Percentiles rank a stretch among this genome's conserved stretches.
Evolutionary conservation across 1,284 basidiomycete species (phyloP).

Genomic region (Moesziomyces sp.): DNA sequence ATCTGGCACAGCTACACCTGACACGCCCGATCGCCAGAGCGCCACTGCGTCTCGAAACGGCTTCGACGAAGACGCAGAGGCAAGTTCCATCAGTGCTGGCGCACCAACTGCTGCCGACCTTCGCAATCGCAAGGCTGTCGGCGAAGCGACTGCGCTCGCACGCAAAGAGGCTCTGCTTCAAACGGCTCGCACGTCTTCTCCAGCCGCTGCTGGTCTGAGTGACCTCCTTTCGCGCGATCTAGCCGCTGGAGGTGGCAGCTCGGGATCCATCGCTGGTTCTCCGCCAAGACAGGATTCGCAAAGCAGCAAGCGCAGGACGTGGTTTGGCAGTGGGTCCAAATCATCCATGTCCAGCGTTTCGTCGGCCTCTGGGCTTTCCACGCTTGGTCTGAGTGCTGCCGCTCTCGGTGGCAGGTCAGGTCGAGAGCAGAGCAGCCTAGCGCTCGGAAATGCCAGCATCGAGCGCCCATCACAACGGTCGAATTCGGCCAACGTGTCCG

Average conservation of each 20-base stretch:
- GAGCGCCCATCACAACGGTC: slow-evolving; percentile 36
- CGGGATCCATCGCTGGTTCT: slow-evolving; percentile 11
- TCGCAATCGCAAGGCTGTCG: slow-evolving; percentile 36
- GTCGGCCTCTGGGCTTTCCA: slow-evolving; percentile 34
- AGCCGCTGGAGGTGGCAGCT: slow-evolving; percentile 31
- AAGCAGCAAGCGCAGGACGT: slow-evolving; percentile 41
- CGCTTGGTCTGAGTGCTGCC: slow-evolving; percentile 27
- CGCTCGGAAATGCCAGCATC: slow-evolving; percentile 58
- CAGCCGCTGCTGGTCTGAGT: slow-evolving; percentile 47
- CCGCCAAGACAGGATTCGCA: slow-evolving; percentile 34
- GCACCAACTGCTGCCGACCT: slow-evolving; percentile 11
- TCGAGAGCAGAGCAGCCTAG: slow-evolving; percentile 56
- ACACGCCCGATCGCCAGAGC: slow-evolving; percentile 8
- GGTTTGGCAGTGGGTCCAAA: slow-evolving; percentile 36
- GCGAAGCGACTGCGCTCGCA: slow-evolving; percentile 2
- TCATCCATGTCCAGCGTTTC: slow-evolving; percentile 24
- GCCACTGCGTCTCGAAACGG: neutral
- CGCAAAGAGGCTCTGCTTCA: slow-evolving; percentile 15
- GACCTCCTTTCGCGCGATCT: slow-evolving; percentile 46
- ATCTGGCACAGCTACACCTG: slow-evolving; percentile 37
- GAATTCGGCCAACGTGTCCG: slow-evolving; percentile 21
- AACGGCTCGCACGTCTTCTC: slow-evolving; percentile 24
- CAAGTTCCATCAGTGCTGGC: slow-evolving; percentile 19
- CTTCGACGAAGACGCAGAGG: slow-evolving; percentile 11
- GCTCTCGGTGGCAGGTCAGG: slow-evolving; percentile 19